Evolutionary conservation across 768 basidiomycete genomes (phyloP), one percentile per base, ranked within the genome.

Genomic region (Pulveroboletus frians): DNA sequence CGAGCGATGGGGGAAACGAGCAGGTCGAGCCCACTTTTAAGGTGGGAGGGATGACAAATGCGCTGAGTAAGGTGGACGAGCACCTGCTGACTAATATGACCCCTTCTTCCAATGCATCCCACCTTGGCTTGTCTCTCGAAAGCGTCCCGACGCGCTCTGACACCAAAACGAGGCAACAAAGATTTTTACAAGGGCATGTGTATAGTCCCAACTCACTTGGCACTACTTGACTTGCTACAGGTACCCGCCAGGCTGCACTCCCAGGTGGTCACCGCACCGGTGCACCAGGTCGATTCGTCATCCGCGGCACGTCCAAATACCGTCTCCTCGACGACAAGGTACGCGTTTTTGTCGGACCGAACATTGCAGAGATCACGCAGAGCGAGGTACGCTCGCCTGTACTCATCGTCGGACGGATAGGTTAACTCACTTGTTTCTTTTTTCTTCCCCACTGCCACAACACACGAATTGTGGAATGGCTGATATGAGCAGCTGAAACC

Each of bases 141-240:
- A 63, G 93, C 93, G 18, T 91, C 88, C 0, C 76, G 95, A 48
- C 74, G 81, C 21, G 80, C 92, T 2, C 73, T 98, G 43, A 92
- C 86, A 0, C 75, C 89, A 0, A 97, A 97, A 67, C 72, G 83
- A 40, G 95, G 81, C 14, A 96, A 96, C 73, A 98, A 97, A 62
- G 92, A 99, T 63, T 97, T 77, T 65, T 97, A 96, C 77, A 98
- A 98, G 70, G 95, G 95, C 87, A 7, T n/a, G 69, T 43, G 8
- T 32, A 34, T 32, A 14, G 14, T 43, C 40, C 1, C n/a, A 47
- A 4, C 26, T 39, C 9, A 14, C 50, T 27, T 27, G 6, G 7
- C 8, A 26, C 5, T n/a, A 13, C 17, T 18, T 1, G 23, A 9
- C 4, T 2, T 43, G 21, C 29, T 9, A 10, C 57, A 92, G 91